These are phyloP conservation scores for Metschnikowia hibisci DNA, from an alignment of 805 yeast species.

Conservation along the genomic window DNA sequence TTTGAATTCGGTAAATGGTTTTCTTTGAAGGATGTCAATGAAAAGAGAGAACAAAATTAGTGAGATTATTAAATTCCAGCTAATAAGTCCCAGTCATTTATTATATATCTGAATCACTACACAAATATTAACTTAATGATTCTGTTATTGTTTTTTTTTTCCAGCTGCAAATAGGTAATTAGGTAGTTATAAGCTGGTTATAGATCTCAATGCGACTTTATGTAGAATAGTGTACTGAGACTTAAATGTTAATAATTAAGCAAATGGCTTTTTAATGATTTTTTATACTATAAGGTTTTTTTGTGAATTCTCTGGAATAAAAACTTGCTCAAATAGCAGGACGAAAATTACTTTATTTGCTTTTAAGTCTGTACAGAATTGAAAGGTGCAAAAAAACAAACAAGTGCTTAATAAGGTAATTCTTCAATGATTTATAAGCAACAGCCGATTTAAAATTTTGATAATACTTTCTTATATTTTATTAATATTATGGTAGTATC, in stretches of 20 bases:
- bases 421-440: slow-evolving; percentile 32
- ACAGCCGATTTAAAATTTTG: slow-evolving; percentile 35
- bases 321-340: slow-evolving; percentile 50
- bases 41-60: slow-evolving; percentile 47
- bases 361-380: slow-evolving; percentile 66
- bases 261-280: slow-evolving; percentile 69
- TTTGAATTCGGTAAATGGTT: slow-evolving; percentile 69
- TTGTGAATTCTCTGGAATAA: slow-evolving; percentile 63
- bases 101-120: slow-evolving; percentile 60
- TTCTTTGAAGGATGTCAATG: slow-evolving; percentile 46
- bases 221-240: slow-evolving; percentile 57
- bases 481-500: too few species aligned
- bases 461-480: too few species aligned
- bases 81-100: slow-evolving; percentile 88
- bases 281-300: slow-evolving; percentile 46
- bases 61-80: slow-evolving; percentile 55
- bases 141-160: slow-evolving; percentile 53
- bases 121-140: slow-evolving; percentile 79
- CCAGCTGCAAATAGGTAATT: slow-evolving; percentile 48
- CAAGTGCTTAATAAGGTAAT: slow-evolving; percentile 69
- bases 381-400: slow-evolving; percentile 79
- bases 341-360: slow-evolving; percentile 67
- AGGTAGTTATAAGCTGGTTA: slow-evolving; percentile 46
- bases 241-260: slow-evolving; percentile 77
- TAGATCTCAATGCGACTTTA: slow-evolving; percentile 58